Percentiles rank a stretch among this genome's conserved stretches.
These are phyloP conservation scores for Gossypium davidsonii DNA, from an alignment of 441 rosid genomes.

Conservation along the genomic window DNA sequence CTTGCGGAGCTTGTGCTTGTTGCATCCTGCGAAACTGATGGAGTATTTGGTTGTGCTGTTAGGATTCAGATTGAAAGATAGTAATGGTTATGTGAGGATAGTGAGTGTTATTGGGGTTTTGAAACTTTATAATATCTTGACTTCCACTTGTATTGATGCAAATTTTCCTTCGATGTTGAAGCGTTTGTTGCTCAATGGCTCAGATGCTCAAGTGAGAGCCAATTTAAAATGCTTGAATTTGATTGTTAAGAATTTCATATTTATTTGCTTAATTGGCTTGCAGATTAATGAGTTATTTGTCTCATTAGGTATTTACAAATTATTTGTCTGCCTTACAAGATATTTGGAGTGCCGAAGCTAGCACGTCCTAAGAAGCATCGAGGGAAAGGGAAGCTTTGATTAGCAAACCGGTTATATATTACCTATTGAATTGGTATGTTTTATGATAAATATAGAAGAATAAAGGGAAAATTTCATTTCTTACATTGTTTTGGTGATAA, in stretches of 20 bases:
- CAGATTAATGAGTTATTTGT: conserved; percentile 7
- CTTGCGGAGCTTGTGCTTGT: conserved; percentile 71
- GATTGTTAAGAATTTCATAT: neutral
- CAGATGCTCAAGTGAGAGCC: conserved; percentile 65
- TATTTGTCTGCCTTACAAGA: conserved; percentile 87
- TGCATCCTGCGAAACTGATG: conserved; percentile 76
- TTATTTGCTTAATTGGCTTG: neutral
- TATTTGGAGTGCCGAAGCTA: conserved; percentile 83
- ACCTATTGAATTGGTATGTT: conserved; percentile 67
- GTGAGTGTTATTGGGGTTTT: conserved; percentile 84
- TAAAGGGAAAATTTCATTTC: neutral
- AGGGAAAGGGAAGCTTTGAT: conserved; percentile 74
- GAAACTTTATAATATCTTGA: conserved; percentile 82
- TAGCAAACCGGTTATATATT: conserved; percentile 67
- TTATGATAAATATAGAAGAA: neutral
- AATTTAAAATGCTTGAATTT: conserved; percentile 2
- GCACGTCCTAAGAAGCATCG: conserved; percentile 77
- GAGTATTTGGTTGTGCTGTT: conserved; percentile 96
- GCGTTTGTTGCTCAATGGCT: conserved; percentile 75
- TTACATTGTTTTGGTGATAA: neutral
- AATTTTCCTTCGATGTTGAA: conserved; percentile 69
- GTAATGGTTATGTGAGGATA: conserved; percentile 72
- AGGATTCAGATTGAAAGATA: conserved; percentile 70
- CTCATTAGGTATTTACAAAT: conserved; percentile 72
- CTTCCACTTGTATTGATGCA: conserved; percentile 72